Evolutionary conservation across 2,329 filamentous ascomycete genomes (phyloP), one percentile per base, ranked within the genome.

Genomic region (Penicillium sp.): DNA sequence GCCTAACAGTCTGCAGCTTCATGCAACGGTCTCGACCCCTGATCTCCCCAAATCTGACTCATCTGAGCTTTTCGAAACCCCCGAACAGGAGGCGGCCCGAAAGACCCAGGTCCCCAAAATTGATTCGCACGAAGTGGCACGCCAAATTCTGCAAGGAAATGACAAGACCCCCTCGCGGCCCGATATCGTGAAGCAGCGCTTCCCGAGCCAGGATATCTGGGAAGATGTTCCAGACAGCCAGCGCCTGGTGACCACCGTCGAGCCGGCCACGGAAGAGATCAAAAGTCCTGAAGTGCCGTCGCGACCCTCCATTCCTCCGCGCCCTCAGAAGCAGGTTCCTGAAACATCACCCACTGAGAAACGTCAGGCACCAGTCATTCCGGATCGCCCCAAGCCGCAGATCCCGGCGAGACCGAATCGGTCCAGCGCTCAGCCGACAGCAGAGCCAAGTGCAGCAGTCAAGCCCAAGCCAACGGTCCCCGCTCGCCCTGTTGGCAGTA

Each of bases 121-220:
- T 59, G 60, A 66, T 56, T 58, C 68, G 44, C 56, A 71, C 52
- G 53, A 68, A 32, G 60, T 66, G 26, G 62, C 61, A 4, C 56
- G 62, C 38, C 62, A 68, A 29, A 65, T 69, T n/a, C 49, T 67
- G 8, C 59, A 63, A 42, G 58, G 62, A 7, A 63, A 64, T 39
- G 52, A 48, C 25, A 43, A 42, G 28, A 49, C 48, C 33, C 60
- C 67, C 12, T 50, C 60, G 13, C 70, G 84, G 24, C 80, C 84
- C 4, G 74, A 73, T 12, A 64, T 79, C 57, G 38, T 60, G 25
- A 75, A 82, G 49, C 83, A 84, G 44, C 82, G 89, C 9, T 97
- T 97, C 66, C 91, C 91, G 0, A 95, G 90, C 65, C 83, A 83
- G 46, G 91, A 97, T 69, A 83, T 96, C 37, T 96, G 91, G 91